Evolutionary conservation across 495 filamentous ascomycete genomes (phyloP), one percentile per base, ranked within the genome.

Genomic region (Aspergillus nidulans): DNA sequence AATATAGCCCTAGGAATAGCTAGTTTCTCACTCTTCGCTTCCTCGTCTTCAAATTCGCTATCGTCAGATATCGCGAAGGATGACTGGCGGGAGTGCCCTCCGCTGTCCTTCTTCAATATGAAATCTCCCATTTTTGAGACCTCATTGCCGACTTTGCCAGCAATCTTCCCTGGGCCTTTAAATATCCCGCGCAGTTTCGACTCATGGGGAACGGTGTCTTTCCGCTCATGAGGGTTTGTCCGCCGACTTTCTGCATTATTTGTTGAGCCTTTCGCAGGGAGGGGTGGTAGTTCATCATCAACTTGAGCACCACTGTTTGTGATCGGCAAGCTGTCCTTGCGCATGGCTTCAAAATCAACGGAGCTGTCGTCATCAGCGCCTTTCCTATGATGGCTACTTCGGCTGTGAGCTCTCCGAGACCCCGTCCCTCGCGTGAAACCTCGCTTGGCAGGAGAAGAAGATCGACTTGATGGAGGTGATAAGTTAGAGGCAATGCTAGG

Each of bases 401-500:
- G 73, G 63, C 63, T 75, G 20, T 74, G 70, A 32, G 80, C 73
- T 45, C 71, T 70, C 20, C 75, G 69, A 26, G 74, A 58, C 2
- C 53, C 69, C 34, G 81, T 73, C 30, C 74, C 73, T 9, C 73
- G 73, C 12, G 71, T 68, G 20, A 81, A 62, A 7, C 70, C 65
- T 53, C 64, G 77, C 57, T 79, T 77, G 0, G 67, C 61, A 45
- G 81, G 81, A 21, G 81, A 84, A 1, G 74, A 64, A 24, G 71
- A 74, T 32, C 80, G 74, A 56, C 80, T 85, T 5, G 69, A 72
- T 2, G 79, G 74, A 9, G 77, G 71, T 18, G 80, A 83, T 15
- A 83, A 47, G 57, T 82, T 81, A 32, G 77, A 78, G 10, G 79
- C 74, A 57, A 84, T 81, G 54, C 80, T 82, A 5, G 82, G 82